These are phyloP conservation scores for Coemansia sp. DNA, from an alignment of 192 early-diverging fungal genomes.

Conservation along the genomic window DNA sequence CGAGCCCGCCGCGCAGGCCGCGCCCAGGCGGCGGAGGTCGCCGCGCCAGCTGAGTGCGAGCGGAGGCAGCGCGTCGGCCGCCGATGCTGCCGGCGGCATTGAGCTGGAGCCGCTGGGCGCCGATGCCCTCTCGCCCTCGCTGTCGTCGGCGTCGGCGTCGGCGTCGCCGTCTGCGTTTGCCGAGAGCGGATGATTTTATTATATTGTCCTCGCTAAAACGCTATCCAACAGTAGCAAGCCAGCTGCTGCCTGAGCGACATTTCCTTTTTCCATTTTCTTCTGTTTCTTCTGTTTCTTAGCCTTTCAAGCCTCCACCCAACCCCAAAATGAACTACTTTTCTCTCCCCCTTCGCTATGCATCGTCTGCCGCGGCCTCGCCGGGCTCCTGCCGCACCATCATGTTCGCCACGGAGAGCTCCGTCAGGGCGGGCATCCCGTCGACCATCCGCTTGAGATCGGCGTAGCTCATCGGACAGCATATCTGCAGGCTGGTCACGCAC, in stretches of 20 bases:
- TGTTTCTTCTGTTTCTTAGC: too few species aligned
- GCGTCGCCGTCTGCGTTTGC: too few species aligned
- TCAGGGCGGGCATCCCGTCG: neutral
- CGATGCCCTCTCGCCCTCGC: neutral
- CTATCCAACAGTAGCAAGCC: too few species aligned
- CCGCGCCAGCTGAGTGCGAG: neutral
- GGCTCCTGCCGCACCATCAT: neutral
- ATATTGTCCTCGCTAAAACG: too few species aligned
- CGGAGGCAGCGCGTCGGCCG: neutral
- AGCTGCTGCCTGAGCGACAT: too few species aligned
- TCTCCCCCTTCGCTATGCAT: too few species aligned
- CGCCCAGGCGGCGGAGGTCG: neutral
- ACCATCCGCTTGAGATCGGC: neutral
- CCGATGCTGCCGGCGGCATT: constrained; percentile 17
- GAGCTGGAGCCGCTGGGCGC: constrained; percentile 34
- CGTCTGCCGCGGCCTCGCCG: neutral
- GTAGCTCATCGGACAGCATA: neutral
- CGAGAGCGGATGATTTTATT: too few species aligned
- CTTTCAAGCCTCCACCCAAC: too few species aligned
- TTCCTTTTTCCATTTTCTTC: too few species aligned
- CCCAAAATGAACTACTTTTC: too few species aligned
- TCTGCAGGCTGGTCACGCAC: neutral
- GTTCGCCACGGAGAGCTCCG: neutral
- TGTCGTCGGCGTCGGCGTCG: neutral
- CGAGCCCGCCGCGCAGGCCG: constrained; percentile 14